A percentile compares a stretch with the other conserved stretches of the same genome.
Conservation (phyloP, 805 yeast genomes). For the Pichia deserticola region DNA sequence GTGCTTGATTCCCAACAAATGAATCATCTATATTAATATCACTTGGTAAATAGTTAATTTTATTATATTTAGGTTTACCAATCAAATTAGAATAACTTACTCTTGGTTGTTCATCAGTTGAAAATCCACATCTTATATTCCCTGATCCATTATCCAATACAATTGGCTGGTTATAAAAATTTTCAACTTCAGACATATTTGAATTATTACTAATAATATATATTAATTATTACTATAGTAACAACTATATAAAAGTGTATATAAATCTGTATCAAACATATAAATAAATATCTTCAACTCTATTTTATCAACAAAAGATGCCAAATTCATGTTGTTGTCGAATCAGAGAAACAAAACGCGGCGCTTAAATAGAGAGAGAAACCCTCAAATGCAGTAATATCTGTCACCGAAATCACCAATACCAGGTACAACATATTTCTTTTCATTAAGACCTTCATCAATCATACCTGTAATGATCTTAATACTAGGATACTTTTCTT, state of each 20-base stretch:
- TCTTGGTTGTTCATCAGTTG: conserved; percentile 83
- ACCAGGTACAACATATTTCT: conserved; percentile 86
- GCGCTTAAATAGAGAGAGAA: not conserved
- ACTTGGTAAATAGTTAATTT: conserved; percentile 54
- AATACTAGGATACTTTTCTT: conserved; percentile 71
- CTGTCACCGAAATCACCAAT: conserved; percentile 98
- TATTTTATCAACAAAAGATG: no score
- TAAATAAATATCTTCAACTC: no score
- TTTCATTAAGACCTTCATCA: conserved; percentile 79
- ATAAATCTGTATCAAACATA: no score
- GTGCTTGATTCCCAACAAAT: conserved; percentile 73
- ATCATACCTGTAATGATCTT: conserved; percentile 90
- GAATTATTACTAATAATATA: no score
- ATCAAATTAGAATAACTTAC: conserved; percentile 53
- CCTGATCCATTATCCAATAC: conserved; percentile 87
- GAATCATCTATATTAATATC: conserved; percentile 50
- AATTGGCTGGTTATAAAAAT: conserved; percentile 58
- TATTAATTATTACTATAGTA: no score
- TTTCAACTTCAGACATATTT: conserved; percentile 6
- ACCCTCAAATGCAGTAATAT: conserved; percentile 72
- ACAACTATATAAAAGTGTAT: no score
- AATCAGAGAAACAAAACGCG: not conserved
- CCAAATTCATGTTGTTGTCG: not conserved
- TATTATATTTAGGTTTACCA: conserved; percentile 79
- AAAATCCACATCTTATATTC: conserved; percentile 79